Base-by-base conservation (phyloP, 805 yeast species). In the Ogataea methylovora region DNA sequence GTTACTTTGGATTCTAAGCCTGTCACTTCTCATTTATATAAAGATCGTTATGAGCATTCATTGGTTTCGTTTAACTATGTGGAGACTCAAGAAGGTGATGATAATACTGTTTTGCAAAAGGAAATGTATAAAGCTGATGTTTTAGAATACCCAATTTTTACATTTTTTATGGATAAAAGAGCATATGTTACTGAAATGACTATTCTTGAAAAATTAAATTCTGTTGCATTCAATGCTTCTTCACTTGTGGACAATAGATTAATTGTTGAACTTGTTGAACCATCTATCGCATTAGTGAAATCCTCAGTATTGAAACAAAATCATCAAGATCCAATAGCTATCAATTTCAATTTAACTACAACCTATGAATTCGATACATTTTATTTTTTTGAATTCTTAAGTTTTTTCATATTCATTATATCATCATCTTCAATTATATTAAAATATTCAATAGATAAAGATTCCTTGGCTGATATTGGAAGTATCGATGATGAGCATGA, bases 361-460 rank as follows among this genome's bases (percentile, higher is more conserved):
- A 49, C 60, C n/a, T 64, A 63, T 50, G 58, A 60, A 34, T 67
- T 70, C 48, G 76, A 75, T 46, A 45, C 61, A 13, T 64, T 69
- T 23, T 79, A 71, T 44, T 57, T 73, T 18, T 44, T 79, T 33
- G 90, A 82, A 51, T 71, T 78, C 41, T 41, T 67, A 2, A 58
- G 77, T 5, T 61, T 74, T 10, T 39, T 79, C 18, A 43, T 68
- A 1, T 73, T 81, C 42, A 62, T 76, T 17, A 41, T 71, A 10
- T 73, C 82, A 1, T 48, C 71, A 12, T 59, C 76, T 0, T 57
- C 69, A 18, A 42, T 75, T 2, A 53, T 67, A 4, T 57, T 79
- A 40, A 70, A 58, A 36, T 51, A 52, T 29, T 55, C 65, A 27
- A 49, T 70, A 13, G 49, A 50, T 13, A 44, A 41, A 28, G 49